Percentiles rank a stretch among this genome's conserved stretches.
Conservation (phyloP, 371 early-diverging fungal species). For the Chytridium lagenaria region DNA sequence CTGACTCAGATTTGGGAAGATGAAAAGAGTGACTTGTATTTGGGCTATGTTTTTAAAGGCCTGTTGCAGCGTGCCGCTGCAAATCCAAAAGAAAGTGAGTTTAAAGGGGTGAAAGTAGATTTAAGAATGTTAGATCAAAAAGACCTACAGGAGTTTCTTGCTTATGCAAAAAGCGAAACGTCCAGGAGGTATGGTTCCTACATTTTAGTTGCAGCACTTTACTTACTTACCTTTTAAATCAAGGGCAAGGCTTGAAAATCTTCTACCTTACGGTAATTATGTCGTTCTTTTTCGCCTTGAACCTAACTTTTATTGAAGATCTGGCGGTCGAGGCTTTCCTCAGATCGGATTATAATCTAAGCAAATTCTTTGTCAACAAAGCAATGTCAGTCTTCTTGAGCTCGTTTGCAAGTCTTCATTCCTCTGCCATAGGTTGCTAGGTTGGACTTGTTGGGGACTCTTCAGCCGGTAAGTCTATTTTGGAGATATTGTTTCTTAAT, state of each 20-base stretch:
- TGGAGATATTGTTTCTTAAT: slow-evolving; percentile 1
- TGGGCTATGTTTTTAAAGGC: slow-evolving; percentile 48
- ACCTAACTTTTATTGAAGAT: not conserved
- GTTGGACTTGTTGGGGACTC: slow-evolving; percentile 14
- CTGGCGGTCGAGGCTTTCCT: not conserved
- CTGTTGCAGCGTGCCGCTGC: slow-evolving; percentile 58
- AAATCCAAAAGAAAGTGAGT: slow-evolving; percentile 48
- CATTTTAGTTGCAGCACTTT: not conserved
- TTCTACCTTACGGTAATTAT: not conserved
- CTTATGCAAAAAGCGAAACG: slow-evolving; percentile 54
- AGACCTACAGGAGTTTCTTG: slow-evolving; percentile 60
- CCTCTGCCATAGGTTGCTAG: slow-evolving; percentile 26
- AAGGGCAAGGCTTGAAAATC: not conserved
- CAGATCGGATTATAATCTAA: not conserved
- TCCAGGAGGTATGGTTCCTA: slow-evolving; percentile 53
- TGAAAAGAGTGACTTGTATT: slow-evolving; percentile 58
- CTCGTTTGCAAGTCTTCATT: slow-evolving; percentile 29
- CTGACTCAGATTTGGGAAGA: slow-evolving; percentile 59
- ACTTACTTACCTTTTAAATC: not conserved
- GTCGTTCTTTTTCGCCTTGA: not conserved
- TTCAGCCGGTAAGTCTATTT: slow-evolving; percentile 57
- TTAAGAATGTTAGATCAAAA: slow-evolving; percentile 48
- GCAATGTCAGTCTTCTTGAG: not conserved
- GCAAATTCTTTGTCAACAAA: not conserved
- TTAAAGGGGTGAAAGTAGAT: not conserved